A percentile compares a stretch with the other conserved stretches of the same genome.
Conservation (phyloP, 257 asterid species). For the Solanum stenotomum region DNA sequence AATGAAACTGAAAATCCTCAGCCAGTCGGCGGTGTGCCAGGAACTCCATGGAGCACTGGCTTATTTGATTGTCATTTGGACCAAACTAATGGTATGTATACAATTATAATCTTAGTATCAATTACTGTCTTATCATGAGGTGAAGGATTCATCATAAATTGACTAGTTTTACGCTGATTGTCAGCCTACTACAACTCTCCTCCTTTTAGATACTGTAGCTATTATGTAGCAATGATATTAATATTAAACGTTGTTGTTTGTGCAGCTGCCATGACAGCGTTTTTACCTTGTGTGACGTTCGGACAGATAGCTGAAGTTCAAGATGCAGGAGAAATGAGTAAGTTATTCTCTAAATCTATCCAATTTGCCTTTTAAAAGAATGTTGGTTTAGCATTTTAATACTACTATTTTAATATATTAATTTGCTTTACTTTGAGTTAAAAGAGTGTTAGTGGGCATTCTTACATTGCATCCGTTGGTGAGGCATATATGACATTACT, state of each 20-base stretch:
- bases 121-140: not conserved
- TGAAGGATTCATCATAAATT: not conserved
- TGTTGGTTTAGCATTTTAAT: too few relatives aligned
- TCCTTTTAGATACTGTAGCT: not conserved
- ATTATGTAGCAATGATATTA: not conserved
- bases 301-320: constrained; percentile 46
- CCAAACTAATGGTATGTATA: constrained; percentile 13
- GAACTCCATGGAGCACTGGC: constrained; percentile 21
- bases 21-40: not conserved
- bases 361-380: not conserved
- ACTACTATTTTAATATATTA: too few relatives aligned
- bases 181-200: not conserved
- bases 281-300: constrained; percentile 43
- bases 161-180: not conserved
- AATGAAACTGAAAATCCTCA: not conserved
- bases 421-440: too few relatives aligned
- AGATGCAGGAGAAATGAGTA: constrained; percentile 33
- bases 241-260: not conserved
- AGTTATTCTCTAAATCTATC: not conserved
- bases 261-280: constrained; percentile 35
- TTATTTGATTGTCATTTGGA: constrained; percentile 24
- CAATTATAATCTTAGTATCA: not conserved
- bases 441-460: too few relatives aligned
- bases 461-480: too few relatives aligned
- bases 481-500: too few relatives aligned